These are phyloP conservation scores for Tricholoma flavovirens DNA, from an alignment of 768 basidiomycete genomes.

Conservation along the genomic window DNA sequence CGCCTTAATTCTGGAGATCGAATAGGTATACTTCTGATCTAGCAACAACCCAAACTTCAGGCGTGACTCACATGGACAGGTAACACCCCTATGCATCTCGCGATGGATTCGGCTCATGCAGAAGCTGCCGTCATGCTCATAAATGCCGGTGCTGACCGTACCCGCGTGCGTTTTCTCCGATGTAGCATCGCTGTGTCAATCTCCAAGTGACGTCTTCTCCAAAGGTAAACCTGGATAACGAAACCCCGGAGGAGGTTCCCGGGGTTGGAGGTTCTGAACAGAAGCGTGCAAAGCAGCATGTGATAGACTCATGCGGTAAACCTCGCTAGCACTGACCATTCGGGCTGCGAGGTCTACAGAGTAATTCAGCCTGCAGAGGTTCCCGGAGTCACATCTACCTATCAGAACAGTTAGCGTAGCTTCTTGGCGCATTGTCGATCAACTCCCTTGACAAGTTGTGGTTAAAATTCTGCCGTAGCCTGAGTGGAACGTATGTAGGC, in stretches of 20 bases:
- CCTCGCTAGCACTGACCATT: constrained; percentile 26
- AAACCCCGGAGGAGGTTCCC: constrained; percentile 82
- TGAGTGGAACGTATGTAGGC: no score
- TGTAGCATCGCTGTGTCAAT: constrained; percentile 9
- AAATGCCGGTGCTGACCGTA: constrained; percentile 92
- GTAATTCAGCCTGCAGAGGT: background rate
- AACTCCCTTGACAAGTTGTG: background rate
- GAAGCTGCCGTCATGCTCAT: constrained; percentile 87
- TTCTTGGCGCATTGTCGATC: background rate
- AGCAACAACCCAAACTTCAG: constrained; percentile 10
- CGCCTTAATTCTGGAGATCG: constrained; percentile 85
- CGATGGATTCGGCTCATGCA: constrained; percentile 94
- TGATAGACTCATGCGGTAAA: constrained; percentile 67
- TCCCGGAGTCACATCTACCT: background rate
- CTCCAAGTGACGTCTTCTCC: constrained; percentile 12
- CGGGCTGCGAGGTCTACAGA: constrained; percentile 13
- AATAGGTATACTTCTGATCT: constrained; percentile 42
- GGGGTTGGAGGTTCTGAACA: constrained; percentile 93
- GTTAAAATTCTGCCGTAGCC: no score
- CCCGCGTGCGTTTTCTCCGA: constrained; percentile 52
- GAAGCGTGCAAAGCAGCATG: constrained; percentile 69
- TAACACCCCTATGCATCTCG: constrained; percentile 94
- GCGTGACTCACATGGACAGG: constrained; percentile 38
- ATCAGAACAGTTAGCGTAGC: background rate
- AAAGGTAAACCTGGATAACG: constrained; percentile 78